Conservation (phyloP, 176 grass and related monocot species). For the Poa pratensis region DNA sequence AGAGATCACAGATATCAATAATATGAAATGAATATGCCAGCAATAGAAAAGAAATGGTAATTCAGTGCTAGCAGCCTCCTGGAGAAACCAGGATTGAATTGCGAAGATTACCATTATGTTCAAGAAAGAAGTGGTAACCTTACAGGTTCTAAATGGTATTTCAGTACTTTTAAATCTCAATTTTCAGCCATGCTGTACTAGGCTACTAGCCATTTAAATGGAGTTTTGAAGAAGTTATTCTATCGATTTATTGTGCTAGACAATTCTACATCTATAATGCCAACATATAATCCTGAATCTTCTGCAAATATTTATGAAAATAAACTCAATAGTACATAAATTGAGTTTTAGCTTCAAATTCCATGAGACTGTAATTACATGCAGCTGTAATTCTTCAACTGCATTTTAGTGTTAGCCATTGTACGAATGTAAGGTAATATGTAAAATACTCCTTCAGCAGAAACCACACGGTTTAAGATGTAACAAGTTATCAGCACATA, state of each 20-base stretch:
- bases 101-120: background rate
- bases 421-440: background rate
- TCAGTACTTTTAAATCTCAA: background rate
- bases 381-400: background rate
- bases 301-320: background rate
- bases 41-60: background rate
- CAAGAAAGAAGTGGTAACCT: background rate
- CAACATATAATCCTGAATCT: conserved; percentile 5
- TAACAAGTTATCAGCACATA: background rate
- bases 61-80: background rate
- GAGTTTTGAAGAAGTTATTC: background rate
- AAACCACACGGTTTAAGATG: background rate
- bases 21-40: background rate
- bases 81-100: background rate
- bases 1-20: background rate
- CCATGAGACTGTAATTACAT: background rate
- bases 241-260: too few species aligned
- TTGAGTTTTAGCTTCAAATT: background rate
- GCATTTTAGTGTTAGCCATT: background rate
- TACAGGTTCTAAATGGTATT: background rate
- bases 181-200: background rate
- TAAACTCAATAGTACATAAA: background rate
- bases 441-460: background rate
- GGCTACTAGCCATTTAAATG: background rate
- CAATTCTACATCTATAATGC: background rate